Conservation (phyloP, 768 basidiomycete species). For the Rhodosporidiobolus sp. region DNA sequence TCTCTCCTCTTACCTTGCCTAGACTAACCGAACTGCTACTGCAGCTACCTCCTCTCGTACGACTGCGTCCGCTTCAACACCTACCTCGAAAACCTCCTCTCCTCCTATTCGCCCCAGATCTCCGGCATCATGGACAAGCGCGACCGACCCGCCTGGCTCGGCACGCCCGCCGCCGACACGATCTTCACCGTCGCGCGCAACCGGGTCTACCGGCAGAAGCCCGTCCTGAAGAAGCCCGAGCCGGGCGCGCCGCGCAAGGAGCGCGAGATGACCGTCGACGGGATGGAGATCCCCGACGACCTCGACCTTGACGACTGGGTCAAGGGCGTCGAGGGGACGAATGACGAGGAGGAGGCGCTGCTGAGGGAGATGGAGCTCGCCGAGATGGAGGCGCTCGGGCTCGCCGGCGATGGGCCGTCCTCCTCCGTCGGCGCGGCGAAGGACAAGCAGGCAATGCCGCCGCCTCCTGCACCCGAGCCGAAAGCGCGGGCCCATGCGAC, state of each 20-base stretch:
- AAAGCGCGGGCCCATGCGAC: not conserved
- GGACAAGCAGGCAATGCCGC: slow-evolving; percentile 9
- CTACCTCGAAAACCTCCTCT: slow-evolving; percentile 82
- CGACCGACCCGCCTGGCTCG: slow-evolving; percentile 81
- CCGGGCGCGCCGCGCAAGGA: slow-evolving; percentile 42
- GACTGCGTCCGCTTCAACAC: slow-evolving; percentile 86
- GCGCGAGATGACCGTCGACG: slow-evolving; percentile 59
- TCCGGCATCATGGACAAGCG: slow-evolving; percentile 59
- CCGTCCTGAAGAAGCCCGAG: not conserved
- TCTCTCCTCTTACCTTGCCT: not conserved
- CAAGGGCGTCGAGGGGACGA: not conserved
- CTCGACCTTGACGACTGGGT: slow-evolving; percentile 31
- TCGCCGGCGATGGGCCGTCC: not conserved
- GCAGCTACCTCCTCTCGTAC: slow-evolving; percentile 79
- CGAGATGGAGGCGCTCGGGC: not conserved
- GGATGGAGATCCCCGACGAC: slow-evolving; percentile 31
- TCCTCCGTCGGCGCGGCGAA: not conserved
- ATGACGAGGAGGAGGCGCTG: slow-evolving; percentile 33
- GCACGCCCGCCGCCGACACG: slow-evolving; percentile 82
- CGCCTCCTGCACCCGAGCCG: not conserved
- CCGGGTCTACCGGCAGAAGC: slow-evolving; percentile 65
- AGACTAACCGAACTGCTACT: no score
- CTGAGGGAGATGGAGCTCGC: slow-evolving; percentile 26
- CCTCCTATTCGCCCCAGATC: slow-evolving; percentile 57
- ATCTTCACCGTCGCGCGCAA: slow-evolving; percentile 77